Evolutionary conservation across 2,329 filamentous ascomycete genomes (phyloP), one percentile per base, ranked within the genome.

Genomic region (Colletotrichum cordylinicola): DNA sequence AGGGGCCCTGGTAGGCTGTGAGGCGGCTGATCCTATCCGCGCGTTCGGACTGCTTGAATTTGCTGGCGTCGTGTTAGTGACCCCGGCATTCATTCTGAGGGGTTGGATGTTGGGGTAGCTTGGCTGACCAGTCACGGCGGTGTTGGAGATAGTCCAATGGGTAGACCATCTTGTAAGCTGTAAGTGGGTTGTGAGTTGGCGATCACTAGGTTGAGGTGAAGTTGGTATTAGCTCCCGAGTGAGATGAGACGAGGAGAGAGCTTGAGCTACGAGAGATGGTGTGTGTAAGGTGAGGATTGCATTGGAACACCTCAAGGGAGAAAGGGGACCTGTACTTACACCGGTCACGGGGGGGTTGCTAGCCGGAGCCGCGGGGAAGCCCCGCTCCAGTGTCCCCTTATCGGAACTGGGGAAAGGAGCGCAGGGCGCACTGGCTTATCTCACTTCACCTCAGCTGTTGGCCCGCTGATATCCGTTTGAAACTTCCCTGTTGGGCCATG

Each of bases 31-130:
- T 94, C 68, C 94, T 92, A 66, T 90, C 86, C 18, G 89, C 87
- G 55, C 96, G 93, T 83, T 98, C 92, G 77, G 91, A 85, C 86
- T 97, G 94, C 87, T 98, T 98, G 83, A 91, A 90, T 80, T 92
- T 89, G 86, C 95, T 98, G 81, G 66, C 4, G 21, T 27, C 8
- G 33, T 77, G 80, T 87, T 75, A 87, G 81, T 74, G 71, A 75
- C 35, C 58, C 24, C 31, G 35, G 39, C 15, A 10, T 48, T 4
- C 8, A 55, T 1, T 24, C n/a, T 24, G 27, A 62, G 29, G 18
- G 29, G 48, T 3, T 27, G 3, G 12, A 24, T 12, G 16, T 9
- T 18, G 35, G 31, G 37, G 35, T 75, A 66, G 65, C 73, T 61
- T 55, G 67, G 80, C 90, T 82, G 87, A 95, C 94, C 94, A 94